phyloP scores from a whole-genome alignment of 352 stramenopile species.

The Phytophthora melonis region DNA sequence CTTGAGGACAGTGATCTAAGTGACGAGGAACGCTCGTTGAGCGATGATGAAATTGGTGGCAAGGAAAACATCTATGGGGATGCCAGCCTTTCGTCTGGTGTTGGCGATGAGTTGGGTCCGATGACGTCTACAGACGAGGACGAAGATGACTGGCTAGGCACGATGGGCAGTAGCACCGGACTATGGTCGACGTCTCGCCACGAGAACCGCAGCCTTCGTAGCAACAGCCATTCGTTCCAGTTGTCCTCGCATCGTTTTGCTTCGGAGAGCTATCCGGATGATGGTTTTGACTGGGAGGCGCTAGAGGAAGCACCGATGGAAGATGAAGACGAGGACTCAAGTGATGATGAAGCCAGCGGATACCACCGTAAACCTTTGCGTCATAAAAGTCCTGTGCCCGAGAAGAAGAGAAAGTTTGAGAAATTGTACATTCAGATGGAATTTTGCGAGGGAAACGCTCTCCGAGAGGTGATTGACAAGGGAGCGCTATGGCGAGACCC shows the following conservation, averaged over 20 bases:
- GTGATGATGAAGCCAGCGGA: slow-evolving; percentile 36
- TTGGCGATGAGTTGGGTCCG: slow-evolving; percentile 42
- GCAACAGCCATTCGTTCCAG: slow-evolving; percentile 50
- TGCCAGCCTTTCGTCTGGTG: slow-evolving; percentile 48
- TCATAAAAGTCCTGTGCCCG: slow-evolving; percentile 28
- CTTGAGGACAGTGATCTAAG: slow-evolving; percentile 48
- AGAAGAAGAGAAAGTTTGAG: slow-evolving; percentile 64
- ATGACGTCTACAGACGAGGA: slow-evolving; percentile 65
- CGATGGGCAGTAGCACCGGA: slow-evolving; percentile 67
- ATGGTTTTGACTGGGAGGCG: slow-evolving; percentile 77
- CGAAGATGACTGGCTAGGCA: slow-evolving; percentile 85
- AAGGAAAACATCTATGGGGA: slow-evolving; percentile 50
- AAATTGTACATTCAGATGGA: slow-evolving; percentile 97
- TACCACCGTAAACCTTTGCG: slow-evolving; percentile 25
- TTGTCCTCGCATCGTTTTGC: slow-evolving; percentile 44
- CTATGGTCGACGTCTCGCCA: slow-evolving; percentile 78
- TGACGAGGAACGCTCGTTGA: slow-evolving; percentile 28
- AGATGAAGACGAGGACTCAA: slow-evolving; percentile 43
- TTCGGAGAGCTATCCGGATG: slow-evolving; percentile 54
- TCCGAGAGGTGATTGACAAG: slow-evolving; percentile 96
- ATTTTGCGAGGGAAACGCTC: slow-evolving; percentile 94
- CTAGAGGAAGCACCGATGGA: slow-evolving; percentile 65
- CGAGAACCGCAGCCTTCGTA: slow-evolving; percentile 56
- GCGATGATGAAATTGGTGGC: not conserved
- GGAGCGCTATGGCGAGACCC: slow-evolving; percentile 78